phyloP scores from a whole-genome alignment of 2,329 filamentous ascomycete genomes.

The Huntiella omanensis region DNA sequence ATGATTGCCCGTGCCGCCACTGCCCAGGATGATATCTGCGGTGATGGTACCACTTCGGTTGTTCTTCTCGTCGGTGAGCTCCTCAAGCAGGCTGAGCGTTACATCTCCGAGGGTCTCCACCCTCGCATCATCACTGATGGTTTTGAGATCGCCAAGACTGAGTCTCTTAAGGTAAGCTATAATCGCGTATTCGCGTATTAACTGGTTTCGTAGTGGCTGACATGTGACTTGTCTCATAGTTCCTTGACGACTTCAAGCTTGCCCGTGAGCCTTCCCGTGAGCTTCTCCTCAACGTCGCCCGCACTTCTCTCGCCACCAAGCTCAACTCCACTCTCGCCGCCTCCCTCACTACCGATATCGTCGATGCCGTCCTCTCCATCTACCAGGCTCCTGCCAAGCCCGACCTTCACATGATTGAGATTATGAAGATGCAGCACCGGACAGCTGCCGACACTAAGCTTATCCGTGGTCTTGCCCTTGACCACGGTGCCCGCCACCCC shows the following conservation, averaged over 20 bases:
- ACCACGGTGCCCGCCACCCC: constrained; percentile 89
- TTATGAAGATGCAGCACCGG: constrained; percentile 99
- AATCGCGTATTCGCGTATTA: not conserved
- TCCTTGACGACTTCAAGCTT: constrained; percentile 88
- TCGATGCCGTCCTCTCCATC: constrained; percentile 89
- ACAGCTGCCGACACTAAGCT: constrained; percentile 90
- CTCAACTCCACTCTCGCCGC: constrained; percentile 75
- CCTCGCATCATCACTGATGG: constrained; percentile 93
- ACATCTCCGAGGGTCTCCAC: constrained; percentile 92
- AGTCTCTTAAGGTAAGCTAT: constrained; percentile 61
- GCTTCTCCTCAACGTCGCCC: constrained; percentile 77
- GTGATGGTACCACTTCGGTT: constrained; percentile 92
- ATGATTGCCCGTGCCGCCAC: constrained; percentile 72
- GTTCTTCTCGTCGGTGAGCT: constrained; percentile 91
- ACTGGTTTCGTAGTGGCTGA: constrained; percentile 2
- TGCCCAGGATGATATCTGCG: constrained; percentile 94
- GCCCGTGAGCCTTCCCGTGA: constrained; percentile 77
- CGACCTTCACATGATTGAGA: constrained; percentile 97
- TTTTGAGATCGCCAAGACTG: constrained; percentile 89
- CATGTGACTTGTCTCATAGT: constrained; percentile 31
- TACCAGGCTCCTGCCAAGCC: constrained; percentile 80
- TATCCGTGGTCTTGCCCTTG: constrained; percentile 78
- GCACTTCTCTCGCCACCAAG: constrained; percentile 90
- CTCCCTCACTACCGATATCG: constrained; percentile 83
- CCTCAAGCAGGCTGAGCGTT: constrained; percentile 89